Base-by-base conservation (phyloP, 2,329 filamentous ascomycete species). In the Paraphaeosphaeria sporulosa region DNA sequence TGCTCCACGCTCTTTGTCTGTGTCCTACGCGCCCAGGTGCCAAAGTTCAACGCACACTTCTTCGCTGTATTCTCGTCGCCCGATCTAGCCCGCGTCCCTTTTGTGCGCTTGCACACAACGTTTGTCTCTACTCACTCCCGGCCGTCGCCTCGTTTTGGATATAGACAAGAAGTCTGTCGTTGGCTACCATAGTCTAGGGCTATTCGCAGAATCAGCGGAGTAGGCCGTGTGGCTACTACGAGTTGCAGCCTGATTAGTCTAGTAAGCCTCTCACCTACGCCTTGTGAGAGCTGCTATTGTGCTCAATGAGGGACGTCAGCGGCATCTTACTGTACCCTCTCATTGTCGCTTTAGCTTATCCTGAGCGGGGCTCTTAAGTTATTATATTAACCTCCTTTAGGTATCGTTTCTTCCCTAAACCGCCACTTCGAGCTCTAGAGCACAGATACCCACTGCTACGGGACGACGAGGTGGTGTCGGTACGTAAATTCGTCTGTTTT, bases 311-410 rank as follows among this genome's bases (percentile, higher is more conserved):
- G 25, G 25, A 8, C n/a, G 21, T 43, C 51, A 47, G 17, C 30
- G 25, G 27, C n/a, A 36, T 30, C 30, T 52, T 13, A 51, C 55
- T n/a, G 40, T 53, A 53, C 15, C 44, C 46, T 63, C 40, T 47
- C 50, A 40, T 44, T 50, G 12, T 54, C 17, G 47, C 52, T 50
- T 44, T 46, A 49, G 10, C 43, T 23, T 32, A 25, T 46, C 21
- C 32, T 46, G 63, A 59, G 48, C 52, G 53, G 44, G 25, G 38
- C 27, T 34, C 9, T 10, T 23, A 8, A 54, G 23, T 38, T 55
- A 25, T 23, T 56, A 43, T 55, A 59, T 63, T 64, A 44, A 57
- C 43, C 57, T 48, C 38, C 61, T 51, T 51, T 58, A 64, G 57
- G 55, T 25, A 38, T 48, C 44, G 30, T 9, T 25, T 46, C 55